Evolutionary conservation across 2,329 filamentous ascomycete genomes (phyloP), one percentile per base, ranked within the genome.

Genomic region (Onygenales sp.): DNA sequence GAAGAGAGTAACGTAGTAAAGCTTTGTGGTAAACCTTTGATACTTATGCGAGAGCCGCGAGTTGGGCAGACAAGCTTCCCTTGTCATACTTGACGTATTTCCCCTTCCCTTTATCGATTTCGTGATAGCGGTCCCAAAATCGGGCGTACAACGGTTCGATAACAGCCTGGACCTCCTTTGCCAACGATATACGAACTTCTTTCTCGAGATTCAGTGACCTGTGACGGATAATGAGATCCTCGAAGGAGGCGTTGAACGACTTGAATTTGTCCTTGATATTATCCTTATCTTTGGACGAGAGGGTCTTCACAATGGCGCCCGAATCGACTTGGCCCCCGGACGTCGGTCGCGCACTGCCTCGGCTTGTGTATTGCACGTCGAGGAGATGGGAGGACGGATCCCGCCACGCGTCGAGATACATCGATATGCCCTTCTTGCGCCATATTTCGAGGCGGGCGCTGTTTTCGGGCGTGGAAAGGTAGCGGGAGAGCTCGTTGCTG

Each of bases 51-150:
- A 59, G 41, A 10, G 56, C 54, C 27, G 77, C 73, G 63, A 85
- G 66, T 56, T 79, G 72, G 21, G 81, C 81, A 46, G 86, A 82
- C 63, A 98, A 85, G 47, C 83, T 81, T 42, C 78, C 78, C 76
- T 96, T 96, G 74, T 96, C 91, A 68, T 95, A 97, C 75, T 95
- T 96, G 68, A 95, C 90, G 71, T 97, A 95, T 72, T 98, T 98
- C 61, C 92, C 92, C 73, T 91, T 94, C 55, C 93, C 93, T 75
- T 95, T 96, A 72, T 97, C 92, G 59, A 97, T 84, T 72, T 97
- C 93, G 68, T 96, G 91, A 68, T 98, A 98, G 32, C 92, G 82
- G 71, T 97, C 93, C 84, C 89, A 97, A 72, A 98, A 98, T 45
- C 93, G 81, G 57, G 86, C 87, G 73, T 98, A 98, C 11, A 98